Evolutionary conservation across 441 rosid species (phyloP), one percentile per base, ranked within the genome.

Genomic region (Mallotus japonicus): DNA sequence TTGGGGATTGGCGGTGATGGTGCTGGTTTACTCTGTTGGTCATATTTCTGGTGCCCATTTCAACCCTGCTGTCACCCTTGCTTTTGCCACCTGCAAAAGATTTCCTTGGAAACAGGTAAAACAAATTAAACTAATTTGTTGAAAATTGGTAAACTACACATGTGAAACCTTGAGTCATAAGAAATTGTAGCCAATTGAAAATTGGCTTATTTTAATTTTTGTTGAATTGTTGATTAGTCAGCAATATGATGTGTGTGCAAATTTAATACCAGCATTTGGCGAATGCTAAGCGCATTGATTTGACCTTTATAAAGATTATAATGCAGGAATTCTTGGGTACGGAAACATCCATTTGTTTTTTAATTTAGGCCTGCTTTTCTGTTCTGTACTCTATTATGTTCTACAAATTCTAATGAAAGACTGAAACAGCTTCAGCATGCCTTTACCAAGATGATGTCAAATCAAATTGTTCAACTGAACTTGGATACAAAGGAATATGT

Each of bases 41-140:
- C 99, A 95, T 74, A 92, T 95, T 85, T 92, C 99, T 7, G 99
- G 99, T 61, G 99, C 97, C 63, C 97, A 94, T 87, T 92, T 94
- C 58, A 94, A 94, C 70, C 99, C 97, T 6, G 91, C 98, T 13
- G 97, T 95, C 82, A 95, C 99, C 66, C 78, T 92, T 34, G 97
- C 99, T 70, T 91, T 91, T 37, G 97, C 99, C 14, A 80, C 92
- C 65, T 85, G 87, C 85, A 82, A 83, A 46, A 85, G 97, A 63
- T 95, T 95, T 73, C 97, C 99, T 3, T 77, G 89, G 77, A 92
- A 85, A 82, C 93, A 88, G 89, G 99, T 87, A 22, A 20, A 20
- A 64, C 13, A 17, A 37, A 22, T 62, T 2, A 17, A 6, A 5
- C 22, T 19, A 49, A 16, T 4, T 60, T 28, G 20, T 37, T 22